phyloP scores from a whole-genome alignment of 805 yeast genomes.

The Torulaspora indica region DNA sequence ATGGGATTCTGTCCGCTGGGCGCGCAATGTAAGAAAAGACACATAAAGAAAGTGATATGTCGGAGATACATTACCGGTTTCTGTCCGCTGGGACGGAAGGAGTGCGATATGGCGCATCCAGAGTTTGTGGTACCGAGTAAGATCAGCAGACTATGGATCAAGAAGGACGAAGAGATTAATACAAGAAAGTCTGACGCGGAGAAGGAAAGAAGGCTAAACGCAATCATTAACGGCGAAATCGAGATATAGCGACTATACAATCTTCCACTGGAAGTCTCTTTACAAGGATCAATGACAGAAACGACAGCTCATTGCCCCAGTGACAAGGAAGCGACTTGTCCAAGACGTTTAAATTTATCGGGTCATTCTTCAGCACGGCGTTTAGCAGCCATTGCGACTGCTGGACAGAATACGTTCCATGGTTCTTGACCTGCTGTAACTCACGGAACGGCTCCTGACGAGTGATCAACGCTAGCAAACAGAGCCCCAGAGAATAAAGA shows the following conservation, averaged over 20 bases:
- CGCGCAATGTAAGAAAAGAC: constrained; percentile 77
- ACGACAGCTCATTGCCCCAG: constrained; percentile 13
- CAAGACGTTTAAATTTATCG: constrained; percentile 18
- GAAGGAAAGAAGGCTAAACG: constrained; percentile 35
- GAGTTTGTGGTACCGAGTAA: constrained; percentile 49
- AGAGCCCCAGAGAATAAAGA: constrained; percentile 21
- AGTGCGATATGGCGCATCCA: constrained; percentile 78
- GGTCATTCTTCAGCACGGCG: constrained; percentile 18
- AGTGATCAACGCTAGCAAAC: constrained; percentile 18
- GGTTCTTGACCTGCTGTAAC: constrained; percentile 9
- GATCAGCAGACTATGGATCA: constrained; percentile 31
- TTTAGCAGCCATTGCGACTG: constrained; percentile 23
- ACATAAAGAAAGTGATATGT: constrained; percentile 70
- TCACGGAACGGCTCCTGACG: constrained; percentile 20
- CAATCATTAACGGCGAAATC: constrained; percentile 35
- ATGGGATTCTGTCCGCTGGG: constrained; percentile 92
- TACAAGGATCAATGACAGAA: constrained; percentile 11
- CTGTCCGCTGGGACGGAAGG: constrained; percentile 82
- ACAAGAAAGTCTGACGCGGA: constrained; percentile 35
- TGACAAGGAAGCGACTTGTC: background rate
- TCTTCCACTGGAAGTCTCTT: constrained; percentile 9
- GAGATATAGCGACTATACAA: constrained; percentile 6
- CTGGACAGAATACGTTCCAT: constrained; percentile 14
- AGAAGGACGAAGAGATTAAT: constrained; percentile 34
- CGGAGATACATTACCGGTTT: constrained; percentile 82